Evolutionary conservation across 2,329 filamentous ascomycete genomes (phyloP).

Genomic region (Arthrobotrys musiformis): DNA sequence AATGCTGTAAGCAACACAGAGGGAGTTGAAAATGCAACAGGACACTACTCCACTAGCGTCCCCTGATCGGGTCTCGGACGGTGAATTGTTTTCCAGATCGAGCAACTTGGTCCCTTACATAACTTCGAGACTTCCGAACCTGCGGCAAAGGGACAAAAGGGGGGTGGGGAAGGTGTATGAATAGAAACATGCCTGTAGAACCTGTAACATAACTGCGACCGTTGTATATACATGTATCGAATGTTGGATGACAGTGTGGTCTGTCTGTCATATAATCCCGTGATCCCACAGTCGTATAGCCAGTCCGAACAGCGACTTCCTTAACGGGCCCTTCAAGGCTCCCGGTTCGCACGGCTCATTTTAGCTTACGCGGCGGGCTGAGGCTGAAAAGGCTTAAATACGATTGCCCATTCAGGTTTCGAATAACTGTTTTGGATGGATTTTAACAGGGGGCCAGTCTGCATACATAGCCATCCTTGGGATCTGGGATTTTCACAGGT

Average conservation of each 20-base stretch:
- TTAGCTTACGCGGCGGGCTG: slow-evolving; percentile 14
- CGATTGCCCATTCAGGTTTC: slow-evolving; percentile 9
- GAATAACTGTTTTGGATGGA: slow-evolving; percentile 20
- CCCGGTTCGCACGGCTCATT: slow-evolving; percentile 3
- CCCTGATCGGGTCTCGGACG: background rate
- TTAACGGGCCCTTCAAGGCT: background rate
- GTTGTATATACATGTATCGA: background rate
- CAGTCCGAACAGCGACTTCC: background rate
- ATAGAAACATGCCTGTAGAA: background rate
- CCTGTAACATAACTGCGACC: background rate
- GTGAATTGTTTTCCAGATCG: slow-evolving; percentile 1
- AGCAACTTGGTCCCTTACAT: slow-evolving; percentile 16
- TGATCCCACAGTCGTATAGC: background rate
- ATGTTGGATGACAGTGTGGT: slow-evolving; percentile 17
- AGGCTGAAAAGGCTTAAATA: slow-evolving; percentile 22
- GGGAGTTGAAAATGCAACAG: slow-evolving; percentile 18
- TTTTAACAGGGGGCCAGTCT: slow-evolving; percentile 15
- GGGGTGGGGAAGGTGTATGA: background rate
- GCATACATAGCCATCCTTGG: slow-evolving; percentile 18
- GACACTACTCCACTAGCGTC: background rate
- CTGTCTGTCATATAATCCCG: background rate
- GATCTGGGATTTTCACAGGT: slow-evolving; percentile 1
- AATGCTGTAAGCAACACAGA: too few species aligned
- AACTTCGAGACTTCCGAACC: background rate
- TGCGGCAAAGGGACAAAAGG: background rate